Base-by-base conservation (phyloP, 176 grass and related monocot species). In the Lolium perenne region DNA sequence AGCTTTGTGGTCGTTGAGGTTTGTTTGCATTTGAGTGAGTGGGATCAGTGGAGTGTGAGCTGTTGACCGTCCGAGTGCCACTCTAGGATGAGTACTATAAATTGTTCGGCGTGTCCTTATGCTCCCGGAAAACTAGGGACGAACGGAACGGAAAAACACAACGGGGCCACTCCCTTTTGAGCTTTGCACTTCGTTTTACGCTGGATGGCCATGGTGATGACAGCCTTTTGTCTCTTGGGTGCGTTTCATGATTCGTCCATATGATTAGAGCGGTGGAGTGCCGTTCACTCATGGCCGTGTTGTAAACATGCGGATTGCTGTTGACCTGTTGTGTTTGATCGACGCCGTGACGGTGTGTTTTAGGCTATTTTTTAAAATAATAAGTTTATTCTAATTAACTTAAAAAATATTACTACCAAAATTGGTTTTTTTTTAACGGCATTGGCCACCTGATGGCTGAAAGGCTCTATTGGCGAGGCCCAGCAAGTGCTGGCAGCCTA, bases 261-360 rank as follows among this genome's bases (percentile, higher is more conserved):
- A 74, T 84, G 58, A 81, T 85, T 85, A 85, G 59, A n/a, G 78
- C 47, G 76, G 77, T 83, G 61, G 80, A 83, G 74, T 71, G 53
- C 18, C 73, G 41, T 88, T 83, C 10, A 83, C 86, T 68, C 86
- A 49, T 59, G 0, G 9, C 46, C 71, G 22, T 63, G 71, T 74
- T 67, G 4, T 17, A 38, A 26, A 67, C 63, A 35, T 72, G 43
- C n/a, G 41, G 43, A n/a, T 49, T 46, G 71, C n/a, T 41, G n/a
- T 48, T 20, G 41, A 41, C n/a, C n/a, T n/a, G n/a, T 29, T 29
- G n/a, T 14, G 10, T 29, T 29, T 2, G 26, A 29, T 29, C 13
- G 71, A 73, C 20, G 70, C 20, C 38, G 38, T 71, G 67, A n/a
- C 67, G 67, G 67, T 40, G 66, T 67, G 29, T 8, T 17, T 8